Base-by-base conservation (phyloP, 148 eudicot species). In the Bassia scoparia region DNA sequence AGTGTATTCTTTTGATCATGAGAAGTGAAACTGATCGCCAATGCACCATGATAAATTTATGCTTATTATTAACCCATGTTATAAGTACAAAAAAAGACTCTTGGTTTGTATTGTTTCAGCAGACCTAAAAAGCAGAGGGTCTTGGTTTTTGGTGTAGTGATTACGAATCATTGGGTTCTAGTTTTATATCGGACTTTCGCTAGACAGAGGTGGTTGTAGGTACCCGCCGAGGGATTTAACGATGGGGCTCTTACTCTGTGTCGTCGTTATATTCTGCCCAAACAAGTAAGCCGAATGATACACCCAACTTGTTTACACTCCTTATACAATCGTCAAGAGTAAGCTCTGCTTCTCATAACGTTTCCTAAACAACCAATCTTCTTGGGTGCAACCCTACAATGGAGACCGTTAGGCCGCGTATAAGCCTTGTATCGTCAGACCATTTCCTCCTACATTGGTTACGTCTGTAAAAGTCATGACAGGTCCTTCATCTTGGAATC, bases 181-280 rank as follows among this genome's bases (percentile, higher is more conserved):
- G 30, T 65, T 64, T 65, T 65, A 38, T 65, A 38, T 23, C 23
- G 68, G 67, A 62, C 46, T 34, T 8, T 21, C 1, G n/a, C 35
- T 50, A 65, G 9, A 37, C 29, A 65, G 30, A 2, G n/a, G n/a
- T 3, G 29, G 49, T 0, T 38, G 16, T 21, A 23, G 44, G 46
- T 58, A 31, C 23, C n/a, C n/a, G 46, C 24, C 20, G 35, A 60
- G 81, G 43, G 76, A 76, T 30, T 78, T 72, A 29, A 82, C 85
- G 68, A 82, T 79, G 24, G 85, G 85, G 52, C 82, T 82, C 67
- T 82, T 12, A 79, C 82, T 38, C 69, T 76, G 73, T 79, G 75
- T 29, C 27, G 52, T 59, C 79, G 30, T 74, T 70, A 23, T 58
- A 74, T 68, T 82, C 80, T 66, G 52, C 73, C 85, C 82, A 82